Evolutionary conservation across 441 rosid species (phyloP), one percentile per base, ranked within the genome.

Genomic region (Mallotus japonicus): DNA sequence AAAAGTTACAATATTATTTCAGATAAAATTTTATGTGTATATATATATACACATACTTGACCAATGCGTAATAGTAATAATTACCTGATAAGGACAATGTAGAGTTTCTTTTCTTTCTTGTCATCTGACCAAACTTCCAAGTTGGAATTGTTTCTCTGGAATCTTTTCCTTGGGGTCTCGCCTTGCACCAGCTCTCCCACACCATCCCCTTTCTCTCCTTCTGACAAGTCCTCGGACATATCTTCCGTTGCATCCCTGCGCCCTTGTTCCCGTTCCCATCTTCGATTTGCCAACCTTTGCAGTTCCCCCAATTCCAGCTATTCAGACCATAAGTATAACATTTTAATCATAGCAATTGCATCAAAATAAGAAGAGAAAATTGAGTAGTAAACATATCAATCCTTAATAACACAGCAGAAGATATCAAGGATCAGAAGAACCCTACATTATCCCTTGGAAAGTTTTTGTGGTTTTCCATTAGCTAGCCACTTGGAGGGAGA

Each of bases 41-140:
- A n/a, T n/a, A n/a, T n/a, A n/a, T n/a, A n/a, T n/a, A n/a, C n/a
- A n/a, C n/a, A n/a, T n/a, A n/a, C n/a, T n/a, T 44, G 49, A 44
- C 2, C 54, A 50, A 53, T 12, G 37, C 20, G 13, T 8, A 37
- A 37, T 37, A 49, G 32, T 62, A 40, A 55, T 46, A 64, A 55
- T 47, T 34, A 89, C 99, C 99, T 95, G 79, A 95, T 85, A 70
- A 95, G 97, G 72, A 92, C 93, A 81, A 95, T 77, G 62, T 95
- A 95, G 44, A 95, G 95, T 71, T 88, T 92, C 78, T 92, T 95
- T 76, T 87, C 99, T 78, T 90, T 91, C 67, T 91, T 92, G 81
- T 92, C 99, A 67, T 95, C 99, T 1, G 96, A 92, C 99, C 99
- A 95, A 22, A 89, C 80, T 74, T 95, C 98, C 59, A 90, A 72